Evolutionary conservation across 2,329 filamentous ascomycete genomes (phyloP), one percentile per base, ranked within the genome.

Genomic region (Dissoconium aciculare): DNA sequence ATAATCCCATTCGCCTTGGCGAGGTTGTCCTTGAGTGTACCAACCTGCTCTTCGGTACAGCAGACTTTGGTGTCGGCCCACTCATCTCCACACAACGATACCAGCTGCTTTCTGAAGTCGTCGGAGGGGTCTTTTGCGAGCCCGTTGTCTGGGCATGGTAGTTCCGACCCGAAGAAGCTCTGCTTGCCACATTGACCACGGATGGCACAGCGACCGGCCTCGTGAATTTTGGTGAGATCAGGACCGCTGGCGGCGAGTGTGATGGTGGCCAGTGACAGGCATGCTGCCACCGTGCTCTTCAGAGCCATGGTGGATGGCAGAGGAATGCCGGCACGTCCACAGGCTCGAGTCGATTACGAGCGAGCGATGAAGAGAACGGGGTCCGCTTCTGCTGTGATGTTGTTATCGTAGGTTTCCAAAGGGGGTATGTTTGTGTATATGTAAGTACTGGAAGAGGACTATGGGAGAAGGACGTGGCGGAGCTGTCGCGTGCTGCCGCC

Each of bases 71-170:
- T 78, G 26, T 79, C 66, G 35, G 66, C 71, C 89, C 89, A 98
- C 58, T 89, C 78, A 17, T 73, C 65, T 24, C 91, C 89, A 52
- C 89, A 98, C 12, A 98, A 27, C 12, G 74, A 71, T 12, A 93
- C 74, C 32, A 98, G 65, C 59, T 87, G 76, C 46, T 78, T 65
- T 38, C 84, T 73, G 36, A 82, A 66, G 33, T 72, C 68, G 5
- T 70, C 67, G 13, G 78, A 71, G 2, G 87, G 87, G 17, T 78
- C 68, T 40, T 74, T 64, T 19, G 89, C 89, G 19, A 76, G 62
- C 3, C 67, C 84, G 53, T 98, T 98, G 58, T 98, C 87, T 10
- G 85, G 74, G 52, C 89, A 98, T 3, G 89, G 89, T 37, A 95
- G 65, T 44, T 92, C 73, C 35, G 82, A 78, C 33, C 84, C 82